Evolutionary conservation across 2,329 filamentous ascomycete genomes (phyloP).

Genomic region (Karstenula rhodostoma): DNA sequence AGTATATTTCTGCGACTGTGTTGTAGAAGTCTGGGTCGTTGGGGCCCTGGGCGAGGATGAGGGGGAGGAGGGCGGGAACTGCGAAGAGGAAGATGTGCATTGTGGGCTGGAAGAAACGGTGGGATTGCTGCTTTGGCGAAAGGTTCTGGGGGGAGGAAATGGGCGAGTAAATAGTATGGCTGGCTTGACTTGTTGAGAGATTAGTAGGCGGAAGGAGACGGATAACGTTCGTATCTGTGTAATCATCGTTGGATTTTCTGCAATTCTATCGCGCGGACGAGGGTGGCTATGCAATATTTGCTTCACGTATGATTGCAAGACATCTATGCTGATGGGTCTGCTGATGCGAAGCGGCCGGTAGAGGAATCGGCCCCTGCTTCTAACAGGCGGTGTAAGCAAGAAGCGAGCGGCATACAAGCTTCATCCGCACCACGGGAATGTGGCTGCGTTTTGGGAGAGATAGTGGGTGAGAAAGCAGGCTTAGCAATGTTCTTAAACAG

Average conservation of each 20-base stretch:
- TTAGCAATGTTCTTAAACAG: background rate
- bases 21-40: constrained; percentile 23
- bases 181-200: too few species aligned
- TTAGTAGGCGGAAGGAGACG: background rate
- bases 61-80: background rate
- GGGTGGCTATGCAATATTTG: background rate
- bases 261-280: background rate
- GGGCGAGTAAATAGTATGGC: too few species aligned
- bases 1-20: constrained; percentile 25
- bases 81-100: background rate
- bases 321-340: background rate
- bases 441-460: background rate
- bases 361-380: background rate
- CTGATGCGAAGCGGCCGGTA: background rate
- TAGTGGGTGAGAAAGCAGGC: background rate
- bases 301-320: background rate
- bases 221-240: background rate
- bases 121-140: too few species aligned
- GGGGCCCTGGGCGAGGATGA: constrained; percentile 18
- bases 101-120: background rate
- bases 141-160: too few species aligned
- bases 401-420: background rate
- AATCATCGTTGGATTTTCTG: background rate
- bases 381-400: background rate
- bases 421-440: background rate